Evolutionary conservation across 176 grass and related monocot species (phyloP), one percentile per base, ranked within the genome.

Genomic region (Olyra latifolia): DNA sequence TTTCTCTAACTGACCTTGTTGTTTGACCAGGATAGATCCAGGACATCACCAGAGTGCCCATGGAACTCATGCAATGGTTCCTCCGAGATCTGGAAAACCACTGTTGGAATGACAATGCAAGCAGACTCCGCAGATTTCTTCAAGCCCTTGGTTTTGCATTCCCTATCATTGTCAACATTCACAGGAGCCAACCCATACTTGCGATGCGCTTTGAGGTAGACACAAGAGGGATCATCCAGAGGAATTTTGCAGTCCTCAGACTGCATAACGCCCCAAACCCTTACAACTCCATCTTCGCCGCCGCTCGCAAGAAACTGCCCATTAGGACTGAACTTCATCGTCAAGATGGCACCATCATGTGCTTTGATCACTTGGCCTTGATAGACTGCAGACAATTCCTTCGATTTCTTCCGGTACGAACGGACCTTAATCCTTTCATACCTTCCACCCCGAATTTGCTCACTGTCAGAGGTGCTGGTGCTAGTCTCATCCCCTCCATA

Each of bases 321-420:
- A 71, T 96, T 84, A 12, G 93, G 91, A 71, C 93, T 99, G 84
- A 99, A 99, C 62, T 90, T 95, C 79, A 99, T 91, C 47, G 87
- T 91, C 72, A 91, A 64, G 62, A 99, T 96, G 74, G 91, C 88
- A 70, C 97, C 97, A 55, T 90, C 87, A 22, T 99, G 97, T 7
- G 84, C 97, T 87, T 85, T 93, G 65, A 99, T 88, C 62, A 83
- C 84, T 46, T 96, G 97, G 19, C 90, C 86, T 43, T 87, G 78
- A 52, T 89, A 99, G 24, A 99, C 46, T 19, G 93, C 92, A 8
- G 97, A 96, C 30, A 96, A 69, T 74, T 96, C 97, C 69, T 93
- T 99, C 3, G 75, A 88, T 25, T 30, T 25, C 76, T 96, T 99
- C 62, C 70, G 79, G 78, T 86, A 89, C 8, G 84, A 68, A 15